Evolutionary conservation across 2,329 filamentous ascomycete species (phyloP), one percentile per base, ranked within the genome.

Genomic region (Colletotrichum ledebouriae): DNA sequence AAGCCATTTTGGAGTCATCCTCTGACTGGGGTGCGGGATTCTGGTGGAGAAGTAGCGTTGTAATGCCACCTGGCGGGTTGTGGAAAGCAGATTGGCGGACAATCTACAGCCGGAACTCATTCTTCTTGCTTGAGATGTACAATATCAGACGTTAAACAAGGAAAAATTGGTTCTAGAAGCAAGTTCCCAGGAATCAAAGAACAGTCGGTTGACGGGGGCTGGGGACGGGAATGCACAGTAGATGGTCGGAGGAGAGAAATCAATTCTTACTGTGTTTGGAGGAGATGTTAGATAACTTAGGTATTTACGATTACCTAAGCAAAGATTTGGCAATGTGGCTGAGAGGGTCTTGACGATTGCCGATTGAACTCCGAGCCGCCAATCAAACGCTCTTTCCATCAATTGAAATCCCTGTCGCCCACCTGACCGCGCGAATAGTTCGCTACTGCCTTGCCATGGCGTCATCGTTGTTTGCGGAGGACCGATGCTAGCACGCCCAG

Each of bases 1-100:
- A 11, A 82, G 76, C 80, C 80, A 82, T n/a, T 25, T 22, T 10
- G 66, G 49, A 34, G 33, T 4, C 67, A 63, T 67, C n/a, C 20
- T 63, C 20, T 33, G 20, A n/a, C 42, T 20, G 12, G 20, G 37
- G 37, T 49, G 56, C 13, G 33, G 22, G 15, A 41, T 20, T 25
- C 15, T 53, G 49, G 37, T 25, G 7, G 49, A 57, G 22, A 53
- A 50, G n/a, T 11, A 33, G 5, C 9, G 17, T 37, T 12, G 41
- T 37, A 25, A 39, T 10, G 55, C 41, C 13, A 50, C 13, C 25
- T 37, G 17, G 49, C 12, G n/a, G 17, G 33, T 3, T 22, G 20
- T 49, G 3, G n/a, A 44, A 13, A 52, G 17, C n/a, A 60, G 42
- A 6, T 29, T 10, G 17, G 13, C 1, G 11, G 11, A 25, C 15